A percentile compares a stretch with the other conserved stretches of the same genome.
These are phyloP conservation scores for Trichoderma harzianum DNA, from an alignment of 2,329 filamentous ascomycete genomes.

Conservation along the genomic window DNA sequence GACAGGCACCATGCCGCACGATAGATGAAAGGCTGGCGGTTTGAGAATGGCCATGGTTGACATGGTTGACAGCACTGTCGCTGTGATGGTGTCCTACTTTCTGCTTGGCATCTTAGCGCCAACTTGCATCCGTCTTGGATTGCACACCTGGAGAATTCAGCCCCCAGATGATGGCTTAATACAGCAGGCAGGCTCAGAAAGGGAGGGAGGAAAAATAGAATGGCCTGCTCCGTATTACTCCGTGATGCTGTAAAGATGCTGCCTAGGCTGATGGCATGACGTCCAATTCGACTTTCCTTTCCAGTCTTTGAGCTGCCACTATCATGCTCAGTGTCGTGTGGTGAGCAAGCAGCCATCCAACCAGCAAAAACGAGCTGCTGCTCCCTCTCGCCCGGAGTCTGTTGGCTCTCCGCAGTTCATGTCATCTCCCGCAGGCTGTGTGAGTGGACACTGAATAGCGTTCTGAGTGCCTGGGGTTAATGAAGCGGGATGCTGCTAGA, in stretches of 20 bases:
- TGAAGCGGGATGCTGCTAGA: conserved; percentile 15
- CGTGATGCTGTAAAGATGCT: background rate
- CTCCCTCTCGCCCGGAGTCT: background rate
- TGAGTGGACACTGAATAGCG: conserved; percentile 3
- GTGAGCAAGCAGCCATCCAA: background rate
- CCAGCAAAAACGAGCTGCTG: background rate
- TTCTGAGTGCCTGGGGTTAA: conserved; percentile 1
- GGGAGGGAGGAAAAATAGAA: background rate
- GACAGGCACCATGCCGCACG: background rate
- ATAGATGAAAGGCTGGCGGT: background rate
- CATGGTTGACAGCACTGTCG: background rate
- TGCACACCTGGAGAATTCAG: background rate
- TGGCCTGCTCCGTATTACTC: background rate
- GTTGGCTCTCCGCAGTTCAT: conserved; percentile 4
- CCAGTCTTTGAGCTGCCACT: background rate
- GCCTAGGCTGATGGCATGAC: background rate
- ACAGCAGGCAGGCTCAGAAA: background rate
- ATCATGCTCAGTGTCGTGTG: background rate
- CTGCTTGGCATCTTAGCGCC: background rate
- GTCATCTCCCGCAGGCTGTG: conserved; percentile 2
- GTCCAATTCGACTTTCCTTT: background rate
- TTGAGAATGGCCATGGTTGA: background rate
- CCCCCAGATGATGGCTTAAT: background rate
- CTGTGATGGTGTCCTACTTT: background rate
- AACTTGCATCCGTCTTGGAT: background rate